phyloP scores from a whole-genome alignment of 768 basidiomycete species.

The Phylloporus arenicola region DNA sequence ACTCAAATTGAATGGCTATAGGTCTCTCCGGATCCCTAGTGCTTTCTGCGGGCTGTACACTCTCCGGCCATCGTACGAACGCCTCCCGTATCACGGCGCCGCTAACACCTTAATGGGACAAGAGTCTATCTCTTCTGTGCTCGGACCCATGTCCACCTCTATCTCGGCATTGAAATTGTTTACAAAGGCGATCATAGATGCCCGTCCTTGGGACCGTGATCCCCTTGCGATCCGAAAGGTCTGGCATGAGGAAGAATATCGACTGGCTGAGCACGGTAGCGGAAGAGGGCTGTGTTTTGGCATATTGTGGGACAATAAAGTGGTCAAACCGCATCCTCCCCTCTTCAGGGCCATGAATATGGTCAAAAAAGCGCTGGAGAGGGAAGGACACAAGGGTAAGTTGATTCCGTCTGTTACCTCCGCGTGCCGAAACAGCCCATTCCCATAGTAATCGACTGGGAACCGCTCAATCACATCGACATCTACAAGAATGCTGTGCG shows the following conservation, averaged over 20 bases:
- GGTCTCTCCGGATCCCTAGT: slow-evolving; percentile 70
- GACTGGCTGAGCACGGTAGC: slow-evolving; percentile 52
- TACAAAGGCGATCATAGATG: slow-evolving; percentile 33
- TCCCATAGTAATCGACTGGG: slow-evolving; percentile 57
- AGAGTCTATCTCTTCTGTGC: slow-evolving; percentile 66
- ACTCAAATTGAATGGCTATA: slow-evolving; percentile 17
- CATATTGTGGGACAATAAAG: slow-evolving; percentile 64
- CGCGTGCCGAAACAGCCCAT: slow-evolving; percentile 4
- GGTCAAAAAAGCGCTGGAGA: slow-evolving; percentile 51
- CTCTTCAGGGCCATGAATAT: slow-evolving; percentile 55
- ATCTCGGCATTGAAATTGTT: slow-evolving; percentile 57
- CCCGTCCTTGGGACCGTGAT: slow-evolving; percentile 62
- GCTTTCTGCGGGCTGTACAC: slow-evolving; percentile 69
- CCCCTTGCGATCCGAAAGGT: slow-evolving; percentile 51
- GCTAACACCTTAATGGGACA: slow-evolving; percentile 67
- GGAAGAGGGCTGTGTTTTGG: slow-evolving; percentile 50
- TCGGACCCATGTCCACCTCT: slow-evolving; percentile 68
- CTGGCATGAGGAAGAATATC: slow-evolving; percentile 59
- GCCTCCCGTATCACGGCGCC: slow-evolving; percentile 65
- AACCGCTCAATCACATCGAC: slow-evolving; percentile 45
- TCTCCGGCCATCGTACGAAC: slow-evolving; percentile 64
- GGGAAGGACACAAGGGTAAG: slow-evolving; percentile 64
- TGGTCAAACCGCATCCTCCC: slow-evolving; percentile 60
- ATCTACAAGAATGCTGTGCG: slow-evolving; percentile 26
- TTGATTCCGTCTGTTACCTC: background rate